Conservation (phyloP, 257 asterid genomes). For the Rauvolfia tetraphylla region DNA sequence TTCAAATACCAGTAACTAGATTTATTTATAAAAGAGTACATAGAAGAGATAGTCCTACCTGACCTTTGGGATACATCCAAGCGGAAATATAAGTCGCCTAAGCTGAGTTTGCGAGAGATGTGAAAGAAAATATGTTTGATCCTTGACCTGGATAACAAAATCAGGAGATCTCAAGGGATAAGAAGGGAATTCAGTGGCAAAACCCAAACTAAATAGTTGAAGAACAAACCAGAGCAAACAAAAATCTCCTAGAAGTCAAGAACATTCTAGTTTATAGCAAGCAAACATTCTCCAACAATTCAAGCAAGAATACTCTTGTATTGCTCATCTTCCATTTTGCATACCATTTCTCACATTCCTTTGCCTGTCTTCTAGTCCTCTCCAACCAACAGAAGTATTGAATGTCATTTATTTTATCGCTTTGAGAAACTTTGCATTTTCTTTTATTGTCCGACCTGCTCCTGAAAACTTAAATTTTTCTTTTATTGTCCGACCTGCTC, state of each 20-base stretch:
- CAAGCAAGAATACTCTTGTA: not conserved
- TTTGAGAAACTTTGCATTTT: not conserved
- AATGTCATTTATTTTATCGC: not conserved
- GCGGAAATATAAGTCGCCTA: conserved; percentile 75
- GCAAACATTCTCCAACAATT: not conserved
- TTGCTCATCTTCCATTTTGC: not conserved
- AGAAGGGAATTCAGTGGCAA: not conserved
- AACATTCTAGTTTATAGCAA: not conserved
- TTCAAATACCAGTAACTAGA: not conserved
- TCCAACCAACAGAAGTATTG: not conserved
- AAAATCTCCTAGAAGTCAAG: not conserved
- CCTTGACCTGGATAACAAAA: conserved; percentile 70
- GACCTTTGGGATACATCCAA: conserved; percentile 90
- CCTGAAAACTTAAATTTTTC: not conserved
- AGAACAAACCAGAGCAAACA: conserved; percentile 1
- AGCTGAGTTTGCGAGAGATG: conserved; percentile 92
- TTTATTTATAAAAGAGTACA: not conserved
- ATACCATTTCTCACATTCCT: not conserved
- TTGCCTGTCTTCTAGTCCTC: not conserved
- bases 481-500: not conserved
- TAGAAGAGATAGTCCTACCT: conserved; percentile 28
- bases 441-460: not conserved
- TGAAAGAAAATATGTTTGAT: conserved; percentile 95
- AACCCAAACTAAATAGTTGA: not conserved
- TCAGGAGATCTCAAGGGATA: not conserved